Conservation (phyloP, 352 stramenopile genomes). For the Globisporangium megalacanthum region DNA sequence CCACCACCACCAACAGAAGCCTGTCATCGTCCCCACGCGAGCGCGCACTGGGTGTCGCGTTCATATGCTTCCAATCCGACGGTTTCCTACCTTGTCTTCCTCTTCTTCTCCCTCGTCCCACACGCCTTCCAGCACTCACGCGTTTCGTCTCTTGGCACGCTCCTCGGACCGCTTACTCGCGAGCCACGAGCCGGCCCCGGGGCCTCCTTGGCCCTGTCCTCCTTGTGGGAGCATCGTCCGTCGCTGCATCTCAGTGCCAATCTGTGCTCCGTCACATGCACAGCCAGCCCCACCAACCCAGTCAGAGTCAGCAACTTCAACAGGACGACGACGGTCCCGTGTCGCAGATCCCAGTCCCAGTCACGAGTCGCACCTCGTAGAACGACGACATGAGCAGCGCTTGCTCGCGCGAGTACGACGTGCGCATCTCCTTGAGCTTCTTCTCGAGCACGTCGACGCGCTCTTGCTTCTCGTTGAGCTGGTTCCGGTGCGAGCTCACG, state of each 20-base stretch:
- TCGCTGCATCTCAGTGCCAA: constrained; percentile 84
- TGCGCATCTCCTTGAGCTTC: constrained; percentile 79
- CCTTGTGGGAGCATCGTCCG: constrained; percentile 84
- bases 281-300: not conserved
- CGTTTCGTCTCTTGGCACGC: constrained; percentile 70
- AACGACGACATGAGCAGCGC: constrained; percentile 87
- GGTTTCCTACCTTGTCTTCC: not conserved
- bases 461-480: constrained; percentile 84
- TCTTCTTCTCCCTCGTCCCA: not conserved
- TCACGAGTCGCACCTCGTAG: constrained; percentile 56
- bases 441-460: constrained; percentile 81
- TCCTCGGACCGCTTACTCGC: constrained; percentile 82
- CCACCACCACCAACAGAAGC: not conserved
- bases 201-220: constrained; percentile 16
- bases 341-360: not conserved
- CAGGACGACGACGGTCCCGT: no score
- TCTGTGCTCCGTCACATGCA: constrained; percentile 29
- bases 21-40: not conserved
- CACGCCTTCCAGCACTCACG: constrained; percentile 19
- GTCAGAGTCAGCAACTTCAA: not conserved
- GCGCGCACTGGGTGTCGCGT: no score
- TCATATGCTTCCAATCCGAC: no score
- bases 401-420: constrained; percentile 79
- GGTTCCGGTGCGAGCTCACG: constrained; percentile 84
- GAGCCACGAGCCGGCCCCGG: constrained; percentile 63